Percentiles rank a stretch among this genome's conserved stretches.
phyloP scores from a whole-genome alignment of 192 early-diverging fungal genomes.

The Coemansia sp. region DNA sequence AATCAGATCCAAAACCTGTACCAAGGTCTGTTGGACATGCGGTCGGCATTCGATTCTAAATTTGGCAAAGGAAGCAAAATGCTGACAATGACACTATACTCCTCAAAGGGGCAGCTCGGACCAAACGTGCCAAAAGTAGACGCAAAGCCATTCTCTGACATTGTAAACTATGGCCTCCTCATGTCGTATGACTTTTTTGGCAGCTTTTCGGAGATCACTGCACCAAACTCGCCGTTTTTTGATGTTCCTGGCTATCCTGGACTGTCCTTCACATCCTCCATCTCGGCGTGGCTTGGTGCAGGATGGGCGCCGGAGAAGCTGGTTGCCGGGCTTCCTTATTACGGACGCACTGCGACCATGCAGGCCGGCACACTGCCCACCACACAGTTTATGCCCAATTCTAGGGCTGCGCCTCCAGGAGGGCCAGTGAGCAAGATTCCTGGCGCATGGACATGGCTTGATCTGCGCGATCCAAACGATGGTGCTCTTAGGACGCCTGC shows the following conservation, averaged over 20 bases:
- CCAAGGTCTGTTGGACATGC: constrained; percentile 57
- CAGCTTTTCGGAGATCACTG: constrained; percentile 54
- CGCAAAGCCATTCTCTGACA: constrained; percentile 60
- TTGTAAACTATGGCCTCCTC: constrained; percentile 67
- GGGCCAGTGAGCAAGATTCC: constrained; percentile 47
- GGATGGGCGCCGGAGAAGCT: constrained; percentile 65
- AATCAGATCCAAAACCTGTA: constrained; percentile 64
- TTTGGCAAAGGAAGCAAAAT: constrained; percentile 55
- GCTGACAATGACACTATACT: constrained; percentile 65
- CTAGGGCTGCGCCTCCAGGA: constrained; percentile 32
- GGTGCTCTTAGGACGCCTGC: constrained; percentile 32
- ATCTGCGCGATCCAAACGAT: constrained; percentile 37
- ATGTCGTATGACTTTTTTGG: constrained; percentile 74
- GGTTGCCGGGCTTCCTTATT: constrained; percentile 64
- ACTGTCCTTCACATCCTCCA: constrained; percentile 55
- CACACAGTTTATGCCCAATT: constrained; percentile 42
- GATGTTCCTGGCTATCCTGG: constrained; percentile 36
- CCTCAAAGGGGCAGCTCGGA: constrained; percentile 56
- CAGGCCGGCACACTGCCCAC: neutral
- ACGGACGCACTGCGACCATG: constrained; percentile 57
- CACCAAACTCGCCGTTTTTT: constrained; percentile 60
- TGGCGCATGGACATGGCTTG: constrained; percentile 51
- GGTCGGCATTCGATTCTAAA: constrained; percentile 53
- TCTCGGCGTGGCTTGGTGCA: constrained; percentile 57
- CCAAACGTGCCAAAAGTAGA: constrained; percentile 54